Evolutionary conservation across 768 basidiomycete species (phyloP).

Genomic region (Sporobolomyces phaffii): DNA sequence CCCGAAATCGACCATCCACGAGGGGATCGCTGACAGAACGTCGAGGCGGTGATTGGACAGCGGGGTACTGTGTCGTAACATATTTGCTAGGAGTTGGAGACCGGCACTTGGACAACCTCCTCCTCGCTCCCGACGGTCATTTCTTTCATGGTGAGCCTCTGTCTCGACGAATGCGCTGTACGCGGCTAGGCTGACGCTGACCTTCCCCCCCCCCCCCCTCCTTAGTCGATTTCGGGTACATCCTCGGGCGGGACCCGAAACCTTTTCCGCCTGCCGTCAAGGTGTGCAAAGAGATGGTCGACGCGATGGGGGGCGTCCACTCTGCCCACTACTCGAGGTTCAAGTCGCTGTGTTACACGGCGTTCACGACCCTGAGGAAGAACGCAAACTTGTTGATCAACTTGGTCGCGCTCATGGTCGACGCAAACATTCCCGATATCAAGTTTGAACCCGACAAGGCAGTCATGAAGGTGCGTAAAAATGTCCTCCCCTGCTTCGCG

Average conservation of each 20-base stretch:
- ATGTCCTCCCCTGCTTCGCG: not conserved
- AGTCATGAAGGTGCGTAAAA: constrained; percentile 48
- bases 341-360: constrained; percentile 96
- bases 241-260: constrained; percentile 93
- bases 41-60: too few species aligned
- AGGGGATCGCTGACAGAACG: too few species aligned
- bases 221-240: constrained; percentile 99
- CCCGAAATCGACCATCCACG: too few species aligned
- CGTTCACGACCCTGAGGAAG: constrained; percentile 90
- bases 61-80: constrained; percentile 95
- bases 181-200: too few species aligned
- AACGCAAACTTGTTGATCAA: constrained; percentile 95
- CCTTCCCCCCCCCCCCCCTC: too few species aligned
- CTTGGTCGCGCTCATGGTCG: constrained; percentile 91
- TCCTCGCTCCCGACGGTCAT: constrained; percentile 88
- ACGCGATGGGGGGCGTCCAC: constrained; percentile 96
- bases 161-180: not conserved
- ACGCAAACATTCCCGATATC: constrained; percentile 96
- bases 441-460: constrained; percentile 59
- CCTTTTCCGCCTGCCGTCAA: constrained; percentile 97
- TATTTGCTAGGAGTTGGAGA: constrained; percentile 95
- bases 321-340: constrained; percentile 94
- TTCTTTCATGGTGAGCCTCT: constrained; percentile 78
- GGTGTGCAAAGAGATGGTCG: constrained; percentile 98
- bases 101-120: constrained; percentile 88